phyloP scores from a whole-genome alignment of 2,329 filamentous ascomycete genomes.

The Trichoderma citrinoviride region DNA sequence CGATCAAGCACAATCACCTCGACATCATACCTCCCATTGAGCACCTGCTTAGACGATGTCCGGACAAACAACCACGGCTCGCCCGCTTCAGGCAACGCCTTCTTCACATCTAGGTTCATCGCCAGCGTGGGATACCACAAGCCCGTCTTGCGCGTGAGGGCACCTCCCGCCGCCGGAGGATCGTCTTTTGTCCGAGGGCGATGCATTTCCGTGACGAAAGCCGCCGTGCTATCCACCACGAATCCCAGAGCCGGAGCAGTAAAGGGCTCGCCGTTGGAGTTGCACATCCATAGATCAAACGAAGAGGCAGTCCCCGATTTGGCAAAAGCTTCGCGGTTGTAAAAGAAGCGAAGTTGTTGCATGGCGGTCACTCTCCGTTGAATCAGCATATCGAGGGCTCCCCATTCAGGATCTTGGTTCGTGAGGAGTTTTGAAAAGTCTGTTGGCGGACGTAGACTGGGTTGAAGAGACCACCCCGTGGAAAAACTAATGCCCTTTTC shows the following conservation, averaged over 20 bases:
- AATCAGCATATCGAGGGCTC: slow-evolving; percentile 13
- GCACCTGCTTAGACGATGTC: slow-evolving; percentile 62
- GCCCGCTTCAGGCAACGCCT: slow-evolving; percentile 62
- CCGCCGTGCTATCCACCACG: slow-evolving; percentile 63
- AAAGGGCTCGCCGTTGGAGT: slow-evolving; percentile 59
- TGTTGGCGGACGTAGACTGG: slow-evolving; percentile 25
- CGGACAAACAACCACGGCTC: slow-evolving; percentile 71
- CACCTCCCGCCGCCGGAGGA: slow-evolving; percentile 22
- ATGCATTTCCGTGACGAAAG: slow-evolving; percentile 59
- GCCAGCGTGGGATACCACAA: slow-evolving; percentile 77
- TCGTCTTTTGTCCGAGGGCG: slow-evolving; percentile 32
- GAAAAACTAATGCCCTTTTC: slow-evolving; percentile 35
- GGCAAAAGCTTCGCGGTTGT: slow-evolving; percentile 26
- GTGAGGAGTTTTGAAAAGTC: slow-evolving; percentile 30
- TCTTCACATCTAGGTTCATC: slow-evolving; percentile 76
- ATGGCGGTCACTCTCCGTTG: slow-evolving; percentile 30
- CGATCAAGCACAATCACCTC: slow-evolving; percentile 65
- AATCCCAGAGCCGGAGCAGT: slow-evolving; percentile 64
- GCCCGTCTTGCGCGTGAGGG: slow-evolving; percentile 30
- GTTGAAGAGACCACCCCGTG: slow-evolving; percentile 29
- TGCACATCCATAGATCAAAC: slow-evolving; percentile 56
- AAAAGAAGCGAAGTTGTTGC: slow-evolving; percentile 33
- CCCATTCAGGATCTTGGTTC: slow-evolving; percentile 35
- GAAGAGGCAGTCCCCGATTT: slow-evolving; percentile 21
- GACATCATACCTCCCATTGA: slow-evolving; percentile 71